Conservation (phyloP, 768 basidiomycete genomes). For the Mycena kentingensis region DNA sequence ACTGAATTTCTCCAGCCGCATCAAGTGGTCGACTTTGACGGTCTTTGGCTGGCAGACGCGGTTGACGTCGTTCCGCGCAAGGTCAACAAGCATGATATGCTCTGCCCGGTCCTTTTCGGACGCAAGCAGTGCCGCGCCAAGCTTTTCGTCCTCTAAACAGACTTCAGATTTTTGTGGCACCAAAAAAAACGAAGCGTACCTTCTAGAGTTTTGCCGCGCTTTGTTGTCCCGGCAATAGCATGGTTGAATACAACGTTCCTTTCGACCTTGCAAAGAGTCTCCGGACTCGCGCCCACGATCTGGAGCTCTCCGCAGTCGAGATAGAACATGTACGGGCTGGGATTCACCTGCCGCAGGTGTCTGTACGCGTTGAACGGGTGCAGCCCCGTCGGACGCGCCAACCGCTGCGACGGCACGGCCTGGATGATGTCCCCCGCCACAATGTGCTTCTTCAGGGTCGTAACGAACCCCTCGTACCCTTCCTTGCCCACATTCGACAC, state of each 20-base stretch:
- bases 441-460: conserved; percentile 90
- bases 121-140: conserved; percentile 71
- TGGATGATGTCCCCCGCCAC: conserved; percentile 98
- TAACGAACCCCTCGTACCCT: conserved; percentile 91
- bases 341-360: conserved; percentile 91
- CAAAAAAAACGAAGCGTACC: conserved; percentile 50
- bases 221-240: conserved; percentile 95
- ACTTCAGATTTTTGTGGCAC: conserved; percentile 4
- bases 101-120: conserved; percentile 97
- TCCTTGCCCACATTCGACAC: conserved; percentile 91
- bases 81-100: conserved; percentile 98
- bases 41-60: conserved; percentile 93
- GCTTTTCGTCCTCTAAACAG: conserved; percentile 78
- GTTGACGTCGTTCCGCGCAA: conserved; percentile 98
- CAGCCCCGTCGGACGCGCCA: conserved; percentile 80
- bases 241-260: conserved; percentile 93
- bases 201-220: conserved; percentile 81
- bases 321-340: conserved; percentile 99
- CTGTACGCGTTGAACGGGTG: conserved; percentile 99
- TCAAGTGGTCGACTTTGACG: conserved; percentile 93
- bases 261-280: conserved; percentile 95
- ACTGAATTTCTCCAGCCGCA: conserved; percentile 92
- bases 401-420: conserved; percentile 93
- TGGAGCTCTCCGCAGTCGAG: conserved; percentile 91
- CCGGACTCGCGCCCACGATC: conserved; percentile 97